Evolutionary conservation across 2,329 filamentous ascomycete genomes (phyloP).

Genomic region (Ceratocystis papillata): DNA sequence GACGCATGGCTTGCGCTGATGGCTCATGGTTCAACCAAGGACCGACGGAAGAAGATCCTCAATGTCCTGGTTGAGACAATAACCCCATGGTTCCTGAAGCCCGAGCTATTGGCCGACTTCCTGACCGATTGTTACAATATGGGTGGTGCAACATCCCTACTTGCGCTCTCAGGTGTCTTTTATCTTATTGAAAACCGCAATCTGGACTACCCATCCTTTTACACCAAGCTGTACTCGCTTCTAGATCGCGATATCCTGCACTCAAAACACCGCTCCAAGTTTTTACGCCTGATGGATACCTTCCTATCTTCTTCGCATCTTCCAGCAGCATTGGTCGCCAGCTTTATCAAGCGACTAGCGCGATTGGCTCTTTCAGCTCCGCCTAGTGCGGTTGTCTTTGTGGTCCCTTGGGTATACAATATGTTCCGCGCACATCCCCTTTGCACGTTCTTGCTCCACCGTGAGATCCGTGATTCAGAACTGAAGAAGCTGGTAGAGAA

Average conservation of each 20-base stretch:
- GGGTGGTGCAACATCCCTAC: conserved; percentile 74
- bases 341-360: conserved; percentile 89
- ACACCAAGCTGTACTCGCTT: conserved; percentile 83
- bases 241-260: conserved; percentile 78
- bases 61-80: conserved; percentile 65
- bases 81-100: conserved; percentile 78
- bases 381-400: conserved; percentile 75
- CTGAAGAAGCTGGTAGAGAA: conserved; percentile 50
- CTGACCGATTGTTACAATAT: conserved; percentile 85
- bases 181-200: conserved; percentile 90
- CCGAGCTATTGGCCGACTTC: conserved; percentile 90
- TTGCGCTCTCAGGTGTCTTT: conserved; percentile 86
- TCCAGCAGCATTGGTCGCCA: conserved; percentile 79
- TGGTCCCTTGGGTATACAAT: conserved; percentile 93
- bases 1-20: conserved; percentile 78
- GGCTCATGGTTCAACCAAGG: conserved; percentile 51
- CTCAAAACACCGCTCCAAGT: conserved; percentile 84
- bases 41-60: conserved; percentile 70
- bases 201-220: conserved; percentile 91
- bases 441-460: conserved; percentile 93
- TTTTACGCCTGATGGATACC: conserved; percentile 83
- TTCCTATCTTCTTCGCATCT: conserved; percentile 89
- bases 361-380: conserved; percentile 78
- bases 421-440: conserved; percentile 78
- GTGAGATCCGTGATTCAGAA: conserved; percentile 51